Percentiles rank a stretch among this genome's conserved stretches.
Evolutionary conservation across 352 stramenopile species (phyloP).

Genomic region (Pythium vanterpoolii): DNA sequence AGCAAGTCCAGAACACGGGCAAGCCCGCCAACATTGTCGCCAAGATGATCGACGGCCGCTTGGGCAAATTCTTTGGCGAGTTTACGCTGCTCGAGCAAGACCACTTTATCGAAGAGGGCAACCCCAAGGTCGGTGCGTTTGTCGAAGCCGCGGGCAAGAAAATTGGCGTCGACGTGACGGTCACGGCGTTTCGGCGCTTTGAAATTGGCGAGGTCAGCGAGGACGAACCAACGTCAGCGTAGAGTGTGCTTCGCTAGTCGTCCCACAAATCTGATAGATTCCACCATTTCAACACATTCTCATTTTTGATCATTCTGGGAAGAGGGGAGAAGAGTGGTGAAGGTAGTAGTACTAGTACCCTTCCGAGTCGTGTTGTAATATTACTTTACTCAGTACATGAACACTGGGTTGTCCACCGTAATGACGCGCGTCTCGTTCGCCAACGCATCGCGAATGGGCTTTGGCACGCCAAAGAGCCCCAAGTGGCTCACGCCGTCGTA

Average conservation of each 20-base stretch:
- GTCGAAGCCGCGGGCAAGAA: conserved; percentile 61
- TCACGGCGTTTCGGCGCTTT: conserved; percentile 72
- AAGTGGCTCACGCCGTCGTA: conserved; percentile 91
- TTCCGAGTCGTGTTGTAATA: background rate
- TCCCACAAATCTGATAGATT: background rate
- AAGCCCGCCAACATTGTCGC: conserved; percentile 92
- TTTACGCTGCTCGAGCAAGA: conserved; percentile 92
- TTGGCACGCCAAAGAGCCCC: conserved; percentile 90
- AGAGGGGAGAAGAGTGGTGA: too few relatives aligned
- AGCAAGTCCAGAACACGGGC: conserved; percentile 84
- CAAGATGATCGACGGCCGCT: conserved; percentile 93
- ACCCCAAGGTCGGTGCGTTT: conserved; percentile 81
- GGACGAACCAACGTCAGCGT: conserved; percentile 43
- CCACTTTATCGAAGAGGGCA: conserved; percentile 94
- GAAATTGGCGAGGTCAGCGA: conserved; percentile 69
- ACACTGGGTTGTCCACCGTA: conserved; percentile 94
- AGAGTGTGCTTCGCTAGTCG: background rate
- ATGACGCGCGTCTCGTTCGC: conserved; percentile 91
- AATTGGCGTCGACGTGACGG: conserved; percentile 57
- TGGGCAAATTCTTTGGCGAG: conserved; percentile 94
- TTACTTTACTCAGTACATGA: conserved; percentile 89
- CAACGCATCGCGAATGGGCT: conserved; percentile 87
- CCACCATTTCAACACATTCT: background rate
- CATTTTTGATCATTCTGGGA: background rate
- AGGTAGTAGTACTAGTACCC: background rate